These are phyloP conservation scores for Fraxinus quadrangulata DNA, from an alignment of 257 asterid species.

Conservation along the genomic window DNA sequence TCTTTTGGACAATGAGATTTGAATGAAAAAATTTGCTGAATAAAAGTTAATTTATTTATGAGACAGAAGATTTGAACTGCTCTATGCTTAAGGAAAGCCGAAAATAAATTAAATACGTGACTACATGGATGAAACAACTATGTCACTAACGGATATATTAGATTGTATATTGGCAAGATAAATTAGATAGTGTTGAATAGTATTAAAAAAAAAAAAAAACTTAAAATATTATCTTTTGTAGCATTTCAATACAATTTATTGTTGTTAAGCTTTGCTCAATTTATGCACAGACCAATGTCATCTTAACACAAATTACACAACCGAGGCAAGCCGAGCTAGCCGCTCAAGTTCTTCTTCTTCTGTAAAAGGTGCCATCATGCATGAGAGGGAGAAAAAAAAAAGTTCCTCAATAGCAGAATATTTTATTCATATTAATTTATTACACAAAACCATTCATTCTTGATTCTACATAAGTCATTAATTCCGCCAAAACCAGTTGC, in stretches of 20 bases:
- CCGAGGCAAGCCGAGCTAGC: background rate
- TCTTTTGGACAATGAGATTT: constrained; percentile 20
- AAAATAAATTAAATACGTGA: no score
- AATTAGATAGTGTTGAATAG: no score
- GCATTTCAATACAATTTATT: no score
- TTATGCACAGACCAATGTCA: no score
- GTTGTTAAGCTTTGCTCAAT: no score
- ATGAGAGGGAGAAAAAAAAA: no score
- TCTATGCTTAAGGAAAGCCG: constrained; percentile 15
- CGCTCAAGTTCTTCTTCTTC: background rate
- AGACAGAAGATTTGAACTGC: constrained; percentile 1
- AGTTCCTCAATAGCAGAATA: background rate
- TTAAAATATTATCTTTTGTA: no score
- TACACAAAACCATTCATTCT: background rate
- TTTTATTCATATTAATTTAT: background rate
- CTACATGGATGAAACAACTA: background rate
- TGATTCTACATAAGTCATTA: background rate
- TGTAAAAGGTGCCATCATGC: background rate
- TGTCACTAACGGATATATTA: background rate
- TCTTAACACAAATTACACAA: background rate
- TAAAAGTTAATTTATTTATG: constrained; percentile 6
- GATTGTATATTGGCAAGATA: no score
- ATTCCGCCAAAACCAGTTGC: background rate
- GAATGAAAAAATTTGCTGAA: constrained; percentile 13
- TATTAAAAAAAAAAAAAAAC: no score